Evolutionary conservation across 495 filamentous ascomycete genomes (phyloP).

Genomic region (Cryomyces minteri): DNA sequence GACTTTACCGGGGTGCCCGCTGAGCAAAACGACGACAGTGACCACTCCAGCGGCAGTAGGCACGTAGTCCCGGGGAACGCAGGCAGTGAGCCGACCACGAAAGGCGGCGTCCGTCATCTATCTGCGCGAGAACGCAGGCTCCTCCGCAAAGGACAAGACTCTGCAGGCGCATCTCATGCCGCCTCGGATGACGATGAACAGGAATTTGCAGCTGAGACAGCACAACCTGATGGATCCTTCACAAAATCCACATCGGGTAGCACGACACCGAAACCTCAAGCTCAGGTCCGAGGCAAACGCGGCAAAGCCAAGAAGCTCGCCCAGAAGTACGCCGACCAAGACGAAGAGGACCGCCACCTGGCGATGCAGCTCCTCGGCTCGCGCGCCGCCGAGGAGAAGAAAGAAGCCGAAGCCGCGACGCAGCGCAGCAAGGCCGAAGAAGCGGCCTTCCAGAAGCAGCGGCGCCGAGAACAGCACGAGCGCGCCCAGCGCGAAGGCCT

Average conservation of each 20-base stretch:
- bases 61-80: too few relatives aligned
- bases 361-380: constrained; percentile 71
- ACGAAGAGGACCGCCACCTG: constrained; percentile 74
- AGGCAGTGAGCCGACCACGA: background rate
- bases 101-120: constrained; percentile 20
- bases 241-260: background rate
- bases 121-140: constrained; percentile 31
- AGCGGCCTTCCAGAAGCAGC: constrained; percentile 42
- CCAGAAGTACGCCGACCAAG: constrained; percentile 83
- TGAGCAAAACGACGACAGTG: constrained; percentile 6
- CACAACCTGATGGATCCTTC: constrained; percentile 1
- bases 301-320: constrained; percentile 69
- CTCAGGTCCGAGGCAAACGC: constrained; percentile 56
- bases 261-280: constrained; percentile 11
- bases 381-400: constrained; percentile 31
- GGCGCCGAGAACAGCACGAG: constrained; percentile 62
- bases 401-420: constrained; percentile 31
- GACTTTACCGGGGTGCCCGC: background rate
- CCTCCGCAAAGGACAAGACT: constrained; percentile 26
- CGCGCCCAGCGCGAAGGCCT: constrained; percentile 41
- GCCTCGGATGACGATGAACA: constrained; percentile 4
- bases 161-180: constrained; percentile 7
- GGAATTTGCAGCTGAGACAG: background rate
- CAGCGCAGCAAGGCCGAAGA: constrained; percentile 39
- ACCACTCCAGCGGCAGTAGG: constrained; percentile 5